Base-by-base conservation (phyloP, 495 filamentous ascomycete genomes). In the Melanomma pulvis-pyrius region DNA sequence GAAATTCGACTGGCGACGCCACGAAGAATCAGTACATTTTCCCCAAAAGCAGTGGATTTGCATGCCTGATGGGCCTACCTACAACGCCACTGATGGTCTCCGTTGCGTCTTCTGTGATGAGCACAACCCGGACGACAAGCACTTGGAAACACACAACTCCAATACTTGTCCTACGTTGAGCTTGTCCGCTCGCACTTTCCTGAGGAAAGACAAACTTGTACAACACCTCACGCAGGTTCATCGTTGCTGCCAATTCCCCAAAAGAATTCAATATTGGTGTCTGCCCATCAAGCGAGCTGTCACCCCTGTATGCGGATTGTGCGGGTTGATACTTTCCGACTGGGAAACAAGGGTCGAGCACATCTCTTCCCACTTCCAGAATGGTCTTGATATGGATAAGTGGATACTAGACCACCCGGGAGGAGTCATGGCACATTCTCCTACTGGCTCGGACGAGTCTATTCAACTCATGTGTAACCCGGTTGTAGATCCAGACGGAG, bases 21-120 rank as follows among this genome's bases (percentile, higher is more conserved):
- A 72, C 58, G 70, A 72, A 51, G 70, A 72, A 39, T 72, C 70
- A 8, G 65, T 65, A 24, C 70, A 72, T 49, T 61, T 72, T 22
- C 66, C 65, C 5, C 70, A 72, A 36, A 47, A 62, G 50, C 61
- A 69, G 22, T 72, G 70, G 70, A 55, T 72, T 12, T 65, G 61
- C 24, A 62, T 61, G 41, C 64, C 64, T 3, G 57, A 58, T 25
- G 64, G 64, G 8, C 57, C 56, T 1, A 49, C 39, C 9, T 63
- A 50, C 58, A 34, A 26, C 13, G 21, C 39, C 17, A 19, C 9
- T 24, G 59, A 34, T n/a, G 39, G 17, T 17, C 15, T 9, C 12
- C 52, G 30, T 21, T 70, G 68, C 46, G 63, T 34, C 4, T 63
- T 70, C 22, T 66, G 63, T 30, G 36, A 58, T 29, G 6, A 41